A percentile compares a stretch with the other conserved stretches of the same genome.
These are phyloP conservation scores for Hanseniaspora lindneri DNA, from an alignment of 805 yeast genomes.

Conservation along the genomic window DNA sequence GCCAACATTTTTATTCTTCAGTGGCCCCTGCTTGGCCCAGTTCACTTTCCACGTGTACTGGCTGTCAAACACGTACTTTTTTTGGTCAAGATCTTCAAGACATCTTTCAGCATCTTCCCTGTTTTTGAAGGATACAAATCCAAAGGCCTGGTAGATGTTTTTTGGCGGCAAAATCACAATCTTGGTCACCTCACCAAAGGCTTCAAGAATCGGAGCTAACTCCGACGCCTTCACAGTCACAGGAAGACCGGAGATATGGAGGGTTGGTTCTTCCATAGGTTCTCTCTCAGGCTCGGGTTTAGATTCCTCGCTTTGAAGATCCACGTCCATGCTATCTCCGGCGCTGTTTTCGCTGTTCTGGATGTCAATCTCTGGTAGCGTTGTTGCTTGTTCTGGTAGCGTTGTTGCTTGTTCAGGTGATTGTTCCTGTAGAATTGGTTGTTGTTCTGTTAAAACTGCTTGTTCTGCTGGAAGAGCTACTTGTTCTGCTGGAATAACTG, in stretches of 20 bases:
- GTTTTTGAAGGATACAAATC: slow-evolving; percentile 48
- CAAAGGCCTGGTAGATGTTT: slow-evolving; percentile 46
- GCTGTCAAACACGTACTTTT: slow-evolving; percentile 34
- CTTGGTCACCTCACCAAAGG: slow-evolving; percentile 47
- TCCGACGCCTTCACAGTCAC: slow-evolving; percentile 44
- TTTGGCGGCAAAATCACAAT: slow-evolving; percentile 55
- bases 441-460: too few relatives aligned
- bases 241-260: slow-evolving; percentile 45
- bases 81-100: slow-evolving; percentile 35
- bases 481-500: too few relatives aligned
- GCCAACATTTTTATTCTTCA: slow-evolving; percentile 15
- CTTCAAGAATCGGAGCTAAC: slow-evolving; percentile 49
- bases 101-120: slow-evolving; percentile 46
- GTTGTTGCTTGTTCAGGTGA: too few relatives aligned
- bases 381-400: too few relatives aligned
- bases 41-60: slow-evolving; percentile 38
- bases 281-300: slow-evolving; percentile 22
- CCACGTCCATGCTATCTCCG: not conserved
- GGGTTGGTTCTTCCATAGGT: slow-evolving; percentile 27
- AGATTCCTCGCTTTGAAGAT: not conserved
- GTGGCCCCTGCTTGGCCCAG: slow-evolving; percentile 45
- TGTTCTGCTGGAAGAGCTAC: too few relatives aligned
- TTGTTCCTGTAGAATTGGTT: too few relatives aligned
- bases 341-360: too few relatives aligned
- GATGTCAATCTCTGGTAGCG: too few relatives aligned